Base-by-base conservation (phyloP, 257 asterid species). In the Solanum phureja region DNA sequence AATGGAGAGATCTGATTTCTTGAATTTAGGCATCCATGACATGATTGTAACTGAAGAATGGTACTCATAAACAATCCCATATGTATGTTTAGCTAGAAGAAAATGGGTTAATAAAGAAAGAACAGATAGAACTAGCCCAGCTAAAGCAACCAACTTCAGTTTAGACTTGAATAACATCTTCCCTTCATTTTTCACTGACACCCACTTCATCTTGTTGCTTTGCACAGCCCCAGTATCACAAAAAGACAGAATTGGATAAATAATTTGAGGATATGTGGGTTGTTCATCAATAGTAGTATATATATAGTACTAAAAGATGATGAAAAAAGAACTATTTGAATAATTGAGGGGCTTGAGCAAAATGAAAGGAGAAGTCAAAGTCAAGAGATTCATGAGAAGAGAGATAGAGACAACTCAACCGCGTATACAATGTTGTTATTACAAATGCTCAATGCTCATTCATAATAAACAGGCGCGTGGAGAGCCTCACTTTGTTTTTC, bases 11-110 rank as follows among this genome's bases (percentile, higher is more conserved):
- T 93, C 95, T 34, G 92, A 94, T 89, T 91, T 91, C 88, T 93
- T 94, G 76, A 94, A 92, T 74, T 93, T 88, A 88, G 98, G 99
- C 92, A 98, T 92, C 99, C 99, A 97, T 29, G 99, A 94, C 72
- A 97, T 94, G 87, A 97, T 92, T 38, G 98, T 96, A 88, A 97
- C 88, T 7, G 98, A 95, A 86, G 99, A 95, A 79, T 91, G 98
- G 92, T 91, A 95, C 92, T 97, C 99, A 0, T 98, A 92, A 66
- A 90, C 90, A 66, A 89, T 88, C 71, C 96, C 95, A 83, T 93
- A 92, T 2, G 96, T 93, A 89, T 93, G 96, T 91, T 98, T 93
- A 7, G 99, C 99, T 8, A 96, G 94, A 49, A 97, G 94, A 42
- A 97, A 95, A 91, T 97, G 99, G 4, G 96, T 91, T 89, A 94